Conservation (phyloP, 2,329 filamentous ascomycete genomes). For the Sporothrix curviconia region DNA sequence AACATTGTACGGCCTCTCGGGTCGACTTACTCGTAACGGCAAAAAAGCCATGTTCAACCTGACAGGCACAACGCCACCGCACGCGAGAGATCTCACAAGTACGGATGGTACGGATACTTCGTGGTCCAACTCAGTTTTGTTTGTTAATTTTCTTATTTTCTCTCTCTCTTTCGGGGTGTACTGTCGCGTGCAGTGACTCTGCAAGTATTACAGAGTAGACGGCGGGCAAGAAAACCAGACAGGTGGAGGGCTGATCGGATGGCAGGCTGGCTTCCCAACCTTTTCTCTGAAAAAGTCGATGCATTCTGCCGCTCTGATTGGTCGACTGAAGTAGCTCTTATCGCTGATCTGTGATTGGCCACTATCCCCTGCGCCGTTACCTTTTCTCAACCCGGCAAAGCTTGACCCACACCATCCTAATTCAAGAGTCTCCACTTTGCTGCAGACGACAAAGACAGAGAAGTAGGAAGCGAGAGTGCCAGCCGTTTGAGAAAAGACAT, state of each 20-base stretch:
- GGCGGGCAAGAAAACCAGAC: too few species aligned
- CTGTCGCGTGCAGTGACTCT: background rate
- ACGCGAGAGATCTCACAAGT: background rate
- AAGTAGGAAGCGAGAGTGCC: too few species aligned
- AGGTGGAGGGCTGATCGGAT: background rate
- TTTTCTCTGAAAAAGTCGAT: background rate
- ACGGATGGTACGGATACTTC: too few species aligned
- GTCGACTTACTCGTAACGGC: conserved; percentile 8
- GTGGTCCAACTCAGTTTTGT: too few species aligned
- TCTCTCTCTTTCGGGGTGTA: background rate
- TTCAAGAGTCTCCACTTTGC: background rate
- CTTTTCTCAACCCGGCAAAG: conserved; percentile 3
- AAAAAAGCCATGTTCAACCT: too few species aligned
- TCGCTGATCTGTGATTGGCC: conserved; percentile 6
- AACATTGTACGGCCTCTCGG: background rate
- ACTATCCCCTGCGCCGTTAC: background rate
- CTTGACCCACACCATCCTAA: conserved; percentile 1
- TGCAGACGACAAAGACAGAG: too few species aligned
- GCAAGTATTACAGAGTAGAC: too few species aligned
- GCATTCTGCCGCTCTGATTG: conserved; percentile 8
- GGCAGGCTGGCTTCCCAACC: too few species aligned
- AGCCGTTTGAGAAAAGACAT: too few species aligned
- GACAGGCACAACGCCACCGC: conserved; percentile 1
- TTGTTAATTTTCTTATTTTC: too few species aligned
- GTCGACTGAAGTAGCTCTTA: conserved; percentile 5